Conservation (phyloP, 176 grass and related monocot genomes). For the Areca catechu region DNA sequence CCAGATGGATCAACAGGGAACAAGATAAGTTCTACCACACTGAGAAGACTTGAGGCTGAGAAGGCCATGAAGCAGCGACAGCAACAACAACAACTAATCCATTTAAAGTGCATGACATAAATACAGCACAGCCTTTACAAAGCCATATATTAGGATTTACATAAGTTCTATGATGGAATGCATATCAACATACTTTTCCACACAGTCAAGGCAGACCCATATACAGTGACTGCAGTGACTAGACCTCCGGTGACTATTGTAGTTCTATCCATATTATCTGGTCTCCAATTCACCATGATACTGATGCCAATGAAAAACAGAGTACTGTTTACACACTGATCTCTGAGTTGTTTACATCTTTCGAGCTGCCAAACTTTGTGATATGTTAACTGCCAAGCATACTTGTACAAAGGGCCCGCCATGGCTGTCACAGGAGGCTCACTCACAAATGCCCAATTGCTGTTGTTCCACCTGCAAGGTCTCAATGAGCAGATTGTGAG, state of each 20-base stretch:
- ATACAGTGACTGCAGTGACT: too few species aligned
- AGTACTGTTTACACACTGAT: too few species aligned
- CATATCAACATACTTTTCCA: too few species aligned
- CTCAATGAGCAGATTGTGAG: too few species aligned
- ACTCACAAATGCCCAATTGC: conserved; percentile 8
- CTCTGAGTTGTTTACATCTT: too few species aligned
- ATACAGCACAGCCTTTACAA: not conserved
- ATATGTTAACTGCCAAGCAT: too few species aligned
- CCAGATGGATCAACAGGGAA: conserved; percentile 49
- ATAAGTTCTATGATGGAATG: not conserved
- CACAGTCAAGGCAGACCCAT: too few species aligned
- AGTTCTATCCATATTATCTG: too few species aligned
- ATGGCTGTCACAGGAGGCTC: conserved; percentile 18
- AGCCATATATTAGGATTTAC: not conserved
- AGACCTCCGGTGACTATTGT: too few species aligned
- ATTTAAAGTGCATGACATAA: not conserved
- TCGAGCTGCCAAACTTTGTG: too few species aligned
- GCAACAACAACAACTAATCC: not conserved
- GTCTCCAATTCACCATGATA: too few species aligned
- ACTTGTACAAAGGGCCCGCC: not conserved
- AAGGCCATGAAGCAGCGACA: not conserved
- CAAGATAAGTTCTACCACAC: conserved; percentile 74
- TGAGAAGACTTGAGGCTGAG: conserved; percentile 65
- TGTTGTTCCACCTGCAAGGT: conserved; percentile 7
- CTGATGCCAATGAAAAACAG: too few species aligned